phyloP scores from a whole-genome alignment of 768 basidiomycete species.

The Lentinula edodes region DNA sequence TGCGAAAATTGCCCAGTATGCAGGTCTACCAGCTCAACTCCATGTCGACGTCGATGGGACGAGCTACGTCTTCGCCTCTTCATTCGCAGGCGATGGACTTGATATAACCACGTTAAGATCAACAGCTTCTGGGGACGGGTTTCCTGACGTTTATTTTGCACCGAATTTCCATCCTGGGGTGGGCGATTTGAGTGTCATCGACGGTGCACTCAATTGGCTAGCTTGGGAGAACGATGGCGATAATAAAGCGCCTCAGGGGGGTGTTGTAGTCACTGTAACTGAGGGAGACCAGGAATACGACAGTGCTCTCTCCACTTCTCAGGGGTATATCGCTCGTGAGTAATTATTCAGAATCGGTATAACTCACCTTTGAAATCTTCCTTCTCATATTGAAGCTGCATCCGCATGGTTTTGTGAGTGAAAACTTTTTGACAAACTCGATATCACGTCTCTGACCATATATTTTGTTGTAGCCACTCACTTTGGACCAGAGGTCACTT shows the following conservation, averaged over 20 bases:
- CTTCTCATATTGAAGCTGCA: conserved; percentile 19
- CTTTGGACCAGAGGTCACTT: conserved; percentile 15
- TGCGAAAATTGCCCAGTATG: conserved; percentile 31
- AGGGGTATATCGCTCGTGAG: conserved; percentile 17
- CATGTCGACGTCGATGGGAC: conserved; percentile 16
- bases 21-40: conserved; percentile 32
- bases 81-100: conserved; percentile 37
- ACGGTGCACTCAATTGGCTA: conserved; percentile 16
- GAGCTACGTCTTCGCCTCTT: conserved; percentile 33
- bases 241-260: conserved; percentile 13
- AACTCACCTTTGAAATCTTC: not conserved
- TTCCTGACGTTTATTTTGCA: conserved; percentile 7
- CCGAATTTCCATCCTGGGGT: conserved; percentile 16
- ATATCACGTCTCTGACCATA: not conserved
- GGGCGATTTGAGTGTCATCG: conserved; percentile 9
- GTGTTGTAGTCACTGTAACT: conserved; percentile 7
- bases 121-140: conserved; percentile 8
- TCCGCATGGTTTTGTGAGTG: conserved; percentile 45
- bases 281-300: conserved; percentile 10
- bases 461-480: conserved; percentile 7
- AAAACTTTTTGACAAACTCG: not conserved
- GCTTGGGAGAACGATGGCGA: conserved; percentile 14
- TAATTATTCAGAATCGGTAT: not conserved
- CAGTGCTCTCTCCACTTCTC: conserved; percentile 6
- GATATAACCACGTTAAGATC: conserved; percentile 8